Evolutionary conservation across 345 rosid genomes (phyloP).

Genomic region (Lepidium sativum): DNA sequence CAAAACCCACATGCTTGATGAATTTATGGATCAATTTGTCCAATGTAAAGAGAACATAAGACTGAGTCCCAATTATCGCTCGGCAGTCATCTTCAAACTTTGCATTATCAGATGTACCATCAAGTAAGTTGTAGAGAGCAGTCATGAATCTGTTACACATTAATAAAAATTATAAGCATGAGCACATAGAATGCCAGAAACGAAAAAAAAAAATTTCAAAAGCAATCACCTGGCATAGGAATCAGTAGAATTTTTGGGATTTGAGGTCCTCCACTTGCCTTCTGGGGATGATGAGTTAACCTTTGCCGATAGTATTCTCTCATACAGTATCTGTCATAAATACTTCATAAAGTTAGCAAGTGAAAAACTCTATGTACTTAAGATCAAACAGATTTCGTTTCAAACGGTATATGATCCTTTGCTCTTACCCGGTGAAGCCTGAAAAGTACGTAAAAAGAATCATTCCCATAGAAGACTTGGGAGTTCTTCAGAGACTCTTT

Average conservation of each 20-base stretch:
- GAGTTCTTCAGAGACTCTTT: constrained; percentile 42
- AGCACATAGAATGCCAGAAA: background rate
- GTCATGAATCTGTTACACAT: constrained; percentile 52
- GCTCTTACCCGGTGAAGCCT: constrained; percentile 83
- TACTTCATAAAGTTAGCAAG: background rate
- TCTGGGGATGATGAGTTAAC: constrained; percentile 73
- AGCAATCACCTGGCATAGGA: constrained; percentile 66
- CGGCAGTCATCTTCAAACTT: constrained; percentile 95
- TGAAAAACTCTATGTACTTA: background rate
- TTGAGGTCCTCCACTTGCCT: constrained; percentile 74
- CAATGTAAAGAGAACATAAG: constrained; percentile 78
- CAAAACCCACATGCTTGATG: constrained; percentile 56
- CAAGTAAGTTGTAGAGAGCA: constrained; percentile 78
- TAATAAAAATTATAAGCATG: background rate
- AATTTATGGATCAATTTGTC: constrained; percentile 82
- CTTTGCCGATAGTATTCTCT: constrained; percentile 83
- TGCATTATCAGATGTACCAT: constrained; percentile 79
- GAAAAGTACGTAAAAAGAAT: constrained; percentile 80
- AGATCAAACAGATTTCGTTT: background rate
- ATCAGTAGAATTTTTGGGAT: constrained; percentile 48
- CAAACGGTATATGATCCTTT: background rate
- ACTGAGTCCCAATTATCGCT: constrained; percentile 82
- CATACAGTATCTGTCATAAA: constrained; percentile 60
- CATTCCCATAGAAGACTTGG: constrained; percentile 75
- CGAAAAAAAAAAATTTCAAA: background rate